Conservation (phyloP, 2,329 filamentous ascomycete genomes). For the Phyllosticta citriasiana region DNA sequence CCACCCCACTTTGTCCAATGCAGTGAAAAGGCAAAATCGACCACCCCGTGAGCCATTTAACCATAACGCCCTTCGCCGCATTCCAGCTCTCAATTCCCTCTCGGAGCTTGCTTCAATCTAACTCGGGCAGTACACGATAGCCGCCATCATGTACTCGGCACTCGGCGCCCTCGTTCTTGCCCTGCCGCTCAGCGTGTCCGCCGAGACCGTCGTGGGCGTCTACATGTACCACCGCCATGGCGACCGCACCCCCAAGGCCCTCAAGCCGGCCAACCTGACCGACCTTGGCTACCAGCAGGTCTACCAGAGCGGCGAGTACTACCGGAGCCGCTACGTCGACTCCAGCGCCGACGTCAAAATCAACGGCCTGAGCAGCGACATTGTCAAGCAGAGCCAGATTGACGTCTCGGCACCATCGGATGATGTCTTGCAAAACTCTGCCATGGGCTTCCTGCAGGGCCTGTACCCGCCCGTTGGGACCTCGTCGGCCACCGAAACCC, state of each 20-base stretch:
- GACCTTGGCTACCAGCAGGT: constrained; percentile 70
- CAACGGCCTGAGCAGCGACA: constrained; percentile 52
- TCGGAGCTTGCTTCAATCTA: background rate
- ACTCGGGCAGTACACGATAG: background rate
- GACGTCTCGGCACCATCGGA: constrained; percentile 62
- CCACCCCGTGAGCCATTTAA: background rate
- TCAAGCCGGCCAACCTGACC: constrained; percentile 62
- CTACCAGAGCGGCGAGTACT: constrained; percentile 62
- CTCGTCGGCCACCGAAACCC: constrained; percentile 43
- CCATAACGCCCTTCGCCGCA: background rate
- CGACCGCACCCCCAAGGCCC: constrained; percentile 72
- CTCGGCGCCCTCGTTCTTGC: constrained; percentile 17
- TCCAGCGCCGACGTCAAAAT: constrained; percentile 51
- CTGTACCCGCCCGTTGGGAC: constrained; percentile 69
- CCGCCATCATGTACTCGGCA: constrained; percentile 19
- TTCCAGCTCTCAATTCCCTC: background rate
- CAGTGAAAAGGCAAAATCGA: background rate
- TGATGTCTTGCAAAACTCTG: constrained; percentile 70
- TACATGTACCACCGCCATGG: constrained; percentile 89
- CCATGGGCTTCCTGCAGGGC: constrained; percentile 70
- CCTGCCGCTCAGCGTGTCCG: constrained; percentile 20
- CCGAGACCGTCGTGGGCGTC: constrained; percentile 66
- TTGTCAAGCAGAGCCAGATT: constrained; percentile 62
- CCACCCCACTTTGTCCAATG: constrained; percentile 2
- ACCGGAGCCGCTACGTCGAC: constrained; percentile 64